These are phyloP conservation scores for Leishmania guyanensis DNA, from an alignment of 208 protist genomes.

Conservation along the genomic window DNA sequence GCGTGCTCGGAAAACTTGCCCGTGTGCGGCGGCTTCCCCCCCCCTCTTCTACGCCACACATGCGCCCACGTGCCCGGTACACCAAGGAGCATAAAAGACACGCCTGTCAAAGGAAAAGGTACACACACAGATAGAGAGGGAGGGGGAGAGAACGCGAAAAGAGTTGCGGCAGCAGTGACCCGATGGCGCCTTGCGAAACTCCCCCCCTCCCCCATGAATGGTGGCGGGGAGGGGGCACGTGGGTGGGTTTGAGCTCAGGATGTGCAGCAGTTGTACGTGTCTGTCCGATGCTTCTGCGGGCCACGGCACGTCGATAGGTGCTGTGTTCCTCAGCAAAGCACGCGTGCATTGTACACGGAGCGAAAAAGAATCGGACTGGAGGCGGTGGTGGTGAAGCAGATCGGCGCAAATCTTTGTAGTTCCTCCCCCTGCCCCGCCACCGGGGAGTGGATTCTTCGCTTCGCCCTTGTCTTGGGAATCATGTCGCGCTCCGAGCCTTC, in stretches of 20 bases:
- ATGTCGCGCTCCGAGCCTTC: not conserved
- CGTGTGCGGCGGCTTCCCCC: not conserved
- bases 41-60: no score
- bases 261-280: not conserved
- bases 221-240: not conserved
- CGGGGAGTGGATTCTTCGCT: not conserved
- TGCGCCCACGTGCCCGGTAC: no score
- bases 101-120: not conserved
- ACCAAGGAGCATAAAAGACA: not conserved
- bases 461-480: not conserved
- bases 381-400: not conserved
- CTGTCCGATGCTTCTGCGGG: not conserved
- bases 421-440: not conserved
- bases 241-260: not conserved
- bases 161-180: not conserved
- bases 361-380: not conserved
- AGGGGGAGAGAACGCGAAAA: not conserved
- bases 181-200: not conserved
- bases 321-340: not conserved
- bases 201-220: not conserved
- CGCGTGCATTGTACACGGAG: not conserved
- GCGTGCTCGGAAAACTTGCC: not conserved
- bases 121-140: not conserved
- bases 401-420: not conserved
- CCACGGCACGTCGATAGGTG: not conserved